Evolutionary conservation across 257 asterid genomes (phyloP).

Genomic region (Nicotiana undulata): DNA sequence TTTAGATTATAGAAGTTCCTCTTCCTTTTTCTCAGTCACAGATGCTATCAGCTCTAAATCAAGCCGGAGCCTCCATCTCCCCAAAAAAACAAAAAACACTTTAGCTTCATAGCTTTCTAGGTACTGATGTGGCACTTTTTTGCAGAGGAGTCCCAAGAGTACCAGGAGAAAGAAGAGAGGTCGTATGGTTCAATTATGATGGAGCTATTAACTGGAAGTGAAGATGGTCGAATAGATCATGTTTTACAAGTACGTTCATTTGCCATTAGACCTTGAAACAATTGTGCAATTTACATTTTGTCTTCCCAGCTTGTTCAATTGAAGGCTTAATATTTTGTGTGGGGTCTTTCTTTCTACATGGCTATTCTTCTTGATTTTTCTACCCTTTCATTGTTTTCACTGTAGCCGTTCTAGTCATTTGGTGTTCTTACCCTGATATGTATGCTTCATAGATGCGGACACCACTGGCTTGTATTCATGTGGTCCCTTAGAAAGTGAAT

Average conservation of each 20-base stretch:
- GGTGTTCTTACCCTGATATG: not conserved
- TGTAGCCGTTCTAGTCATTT: not conserved
- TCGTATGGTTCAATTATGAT: constrained; percentile 82
- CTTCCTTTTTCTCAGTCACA: not conserved
- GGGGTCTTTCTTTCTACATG: not conserved
- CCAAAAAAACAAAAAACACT: not conserved
- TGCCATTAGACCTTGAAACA: not conserved
- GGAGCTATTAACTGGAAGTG: constrained; percentile 72
- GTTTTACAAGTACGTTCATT: constrained; percentile 63
- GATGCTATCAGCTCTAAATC: not conserved
- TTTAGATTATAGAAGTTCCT: not conserved
- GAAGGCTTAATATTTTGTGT: not conserved
- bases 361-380: not conserved
- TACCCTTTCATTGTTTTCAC: constrained; percentile 1
- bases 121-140: constrained; percentile 4
- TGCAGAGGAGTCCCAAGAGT: constrained; percentile 56
- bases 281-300: not conserved
- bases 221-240: constrained; percentile 81
- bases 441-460: too few species aligned
- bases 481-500: too few species aligned
- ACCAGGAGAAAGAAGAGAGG: constrained; percentile 54
- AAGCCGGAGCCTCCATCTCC: not conserved
- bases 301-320: constrained; percentile 1
- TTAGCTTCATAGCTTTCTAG: not conserved
- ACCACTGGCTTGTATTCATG: too few species aligned